Evolutionary conservation across 192 early-diverging fungal genomes (phyloP), one percentile per base, ranked within the genome.

Genomic region (Gamsiella multidivaricata): DNA sequence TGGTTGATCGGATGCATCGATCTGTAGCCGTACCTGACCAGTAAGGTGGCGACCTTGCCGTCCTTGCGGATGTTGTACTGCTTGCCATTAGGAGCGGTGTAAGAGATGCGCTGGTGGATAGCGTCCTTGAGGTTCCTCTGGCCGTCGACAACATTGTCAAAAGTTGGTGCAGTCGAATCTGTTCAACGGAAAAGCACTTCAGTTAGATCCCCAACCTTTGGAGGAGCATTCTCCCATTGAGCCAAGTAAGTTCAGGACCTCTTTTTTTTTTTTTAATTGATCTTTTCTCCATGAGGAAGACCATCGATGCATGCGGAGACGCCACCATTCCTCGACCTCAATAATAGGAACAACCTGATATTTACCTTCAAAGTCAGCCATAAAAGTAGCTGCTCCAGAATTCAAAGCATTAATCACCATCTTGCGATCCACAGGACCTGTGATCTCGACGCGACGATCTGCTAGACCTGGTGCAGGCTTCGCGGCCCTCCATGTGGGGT

Each of bases 391-490:
- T 32, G 97, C 92, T 3, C 93, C 95, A 36, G 94, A 93, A 86
- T 97, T 98, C 71, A 98, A 88, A 51, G 97, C 97, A 66, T 98
- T 98, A 82, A 98, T 98, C 76, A 98, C 95, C 97, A 98, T 98
- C 85, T 98, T 98, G 80, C 97, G 91, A 85, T 97, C 95, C 46
- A 97, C 95, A 8, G 97, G 97, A 25, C 97, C 95, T 43, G 95
- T 98, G 83, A 98, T 98, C 83, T 98, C 97, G 58, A 98, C 97
- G 55, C 95, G 91, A 47, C 97, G 90, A 81, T 97, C 95, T 25
- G 89, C 83, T 34, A 98, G 83, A 3, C 95, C 95, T 5, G 95
- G 97, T 14, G 95, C 95, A 62, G 95, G 97, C 39, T 80, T 78
- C 46, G 97, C 95, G 8, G 89, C 95, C 59, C 88, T 89, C 97